These are phyloP conservation scores for Saccharomyces pastorianus DNA, from an alignment of 1,139 yeast genomes.

Conservation along the genomic window DNA sequence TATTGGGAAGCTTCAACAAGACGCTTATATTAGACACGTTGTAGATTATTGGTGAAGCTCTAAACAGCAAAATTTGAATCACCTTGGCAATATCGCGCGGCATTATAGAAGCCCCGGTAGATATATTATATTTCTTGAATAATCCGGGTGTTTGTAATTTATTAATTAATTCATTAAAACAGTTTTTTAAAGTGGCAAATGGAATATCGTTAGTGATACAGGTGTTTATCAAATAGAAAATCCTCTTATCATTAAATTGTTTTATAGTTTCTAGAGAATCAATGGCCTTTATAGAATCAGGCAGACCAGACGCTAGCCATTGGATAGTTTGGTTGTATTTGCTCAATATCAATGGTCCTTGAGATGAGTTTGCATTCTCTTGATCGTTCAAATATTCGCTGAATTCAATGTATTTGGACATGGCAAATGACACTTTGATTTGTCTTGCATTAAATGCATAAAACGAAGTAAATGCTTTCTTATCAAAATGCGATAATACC, in stretches of 20 bases:
- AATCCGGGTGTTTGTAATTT: constrained; percentile 47
- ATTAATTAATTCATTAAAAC: constrained; percentile 53
- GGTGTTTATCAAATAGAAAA: constrained; percentile 46
- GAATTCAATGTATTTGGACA: constrained; percentile 31
- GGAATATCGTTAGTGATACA: constrained; percentile 54
- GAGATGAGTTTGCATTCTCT: constrained; percentile 22
- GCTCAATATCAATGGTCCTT: constrained; percentile 14
- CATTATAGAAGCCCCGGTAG: constrained; percentile 33
- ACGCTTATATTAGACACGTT: constrained; percentile 58
- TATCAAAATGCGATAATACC: constrained; percentile 44
- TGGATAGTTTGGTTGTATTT: constrained; percentile 51
- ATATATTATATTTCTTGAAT: constrained; percentile 37
- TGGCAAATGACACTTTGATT: constrained; percentile 42
- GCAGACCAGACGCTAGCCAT: constrained; percentile 57
- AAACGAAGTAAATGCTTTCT: constrained; percentile 56
- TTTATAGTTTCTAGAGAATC: constrained; percentile 46
- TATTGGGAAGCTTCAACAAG: constrained; percentile 43
- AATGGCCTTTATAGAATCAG: constrained; percentile 43
- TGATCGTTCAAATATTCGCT: constrained; percentile 31
- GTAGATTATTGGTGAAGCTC: constrained; percentile 54
- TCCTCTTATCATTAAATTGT: constrained; percentile 48
- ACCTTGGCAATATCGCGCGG: constrained; percentile 44
- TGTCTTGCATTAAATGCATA: constrained; percentile 65
- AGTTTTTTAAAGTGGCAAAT: constrained; percentile 48
- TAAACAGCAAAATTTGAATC: constrained; percentile 49